These are phyloP conservation scores for Penicillium sp. DNA, from an alignment of 2,329 filamentous ascomycete species.

Conservation along the genomic window DNA sequence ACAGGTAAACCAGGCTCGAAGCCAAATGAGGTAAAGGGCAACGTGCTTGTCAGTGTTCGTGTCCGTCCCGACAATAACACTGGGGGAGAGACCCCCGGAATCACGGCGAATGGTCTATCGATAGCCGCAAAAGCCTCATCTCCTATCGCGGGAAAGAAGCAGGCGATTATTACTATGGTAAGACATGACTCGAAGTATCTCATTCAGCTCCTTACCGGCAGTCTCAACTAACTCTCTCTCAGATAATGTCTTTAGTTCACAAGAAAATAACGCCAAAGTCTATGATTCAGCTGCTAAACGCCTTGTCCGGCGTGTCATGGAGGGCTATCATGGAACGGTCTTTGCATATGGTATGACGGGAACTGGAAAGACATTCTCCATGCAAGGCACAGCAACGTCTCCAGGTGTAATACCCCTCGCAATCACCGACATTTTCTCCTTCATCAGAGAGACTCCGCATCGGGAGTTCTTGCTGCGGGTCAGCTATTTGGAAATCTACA, in stretches of 20 bases:
- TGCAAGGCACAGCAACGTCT: conserved; percentile 95
- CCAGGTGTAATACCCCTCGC: conserved; percentile 95
- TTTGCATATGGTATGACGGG: conserved; percentile 99
- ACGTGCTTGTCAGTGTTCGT: conserved; percentile 91
- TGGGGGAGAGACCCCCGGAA: conserved; percentile 59
- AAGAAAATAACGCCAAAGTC: conserved; percentile 90
- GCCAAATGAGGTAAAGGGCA: conserved; percentile 75
- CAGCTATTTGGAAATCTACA: conserved; percentile 98
- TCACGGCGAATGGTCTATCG: conserved; percentile 88
- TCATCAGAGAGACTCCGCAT: conserved; percentile 93
- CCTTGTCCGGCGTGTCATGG: conserved; percentile 93
- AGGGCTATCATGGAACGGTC: conserved; percentile 96
- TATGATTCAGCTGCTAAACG: conserved; percentile 94
- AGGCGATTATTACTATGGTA: conserved; percentile 89
- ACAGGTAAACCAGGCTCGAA: conserved; percentile 32
- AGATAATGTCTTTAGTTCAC: conserved; percentile 96
- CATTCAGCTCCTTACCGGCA: too few species aligned
- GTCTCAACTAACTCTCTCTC: conserved; percentile 3
- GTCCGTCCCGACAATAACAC: conserved; percentile 71
- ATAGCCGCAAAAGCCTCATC: conserved; percentile 75
- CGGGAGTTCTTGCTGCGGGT: conserved; percentile 92
- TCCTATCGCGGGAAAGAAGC: conserved; percentile 83
- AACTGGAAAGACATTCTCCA: conserved; percentile 97
- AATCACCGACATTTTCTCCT: conserved; percentile 98
- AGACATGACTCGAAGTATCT: conserved; percentile 25